These are phyloP conservation scores for Venturia effusa DNA, from an alignment of 2,329 filamentous ascomycete genomes.

Conservation along the genomic window DNA sequence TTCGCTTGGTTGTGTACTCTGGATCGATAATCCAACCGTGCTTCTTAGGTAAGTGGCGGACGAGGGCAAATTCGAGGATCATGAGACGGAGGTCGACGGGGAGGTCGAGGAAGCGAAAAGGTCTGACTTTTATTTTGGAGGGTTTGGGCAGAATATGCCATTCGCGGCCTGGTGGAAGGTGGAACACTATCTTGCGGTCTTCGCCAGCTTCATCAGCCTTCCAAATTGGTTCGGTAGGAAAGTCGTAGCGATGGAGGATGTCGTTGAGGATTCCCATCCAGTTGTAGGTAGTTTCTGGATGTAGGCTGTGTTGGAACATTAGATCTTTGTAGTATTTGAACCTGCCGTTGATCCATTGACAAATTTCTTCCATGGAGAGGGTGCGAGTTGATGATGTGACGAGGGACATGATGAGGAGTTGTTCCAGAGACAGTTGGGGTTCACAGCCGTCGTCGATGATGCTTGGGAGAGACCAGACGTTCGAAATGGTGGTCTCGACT, in stretches of 20 bases:
- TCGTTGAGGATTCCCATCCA: neutral
- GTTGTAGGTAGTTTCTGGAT: neutral
- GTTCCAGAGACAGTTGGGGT: neutral
- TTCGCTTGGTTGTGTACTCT: neutral
- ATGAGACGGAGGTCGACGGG: slow-evolving; percentile 5
- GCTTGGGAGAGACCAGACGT: neutral
- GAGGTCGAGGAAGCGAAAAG: neutral
- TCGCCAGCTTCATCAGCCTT: neutral
- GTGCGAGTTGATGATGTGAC: neutral
- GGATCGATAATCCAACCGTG: slow-evolving; percentile 5
- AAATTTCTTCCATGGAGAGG: neutral
- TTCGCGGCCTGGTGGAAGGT: neutral
- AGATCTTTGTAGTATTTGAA: neutral
- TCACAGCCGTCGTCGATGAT: neutral
- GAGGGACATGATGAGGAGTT: neutral
- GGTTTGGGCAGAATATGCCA: slow-evolving; percentile 6
- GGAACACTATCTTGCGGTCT: neutral
- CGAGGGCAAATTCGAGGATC: neutral
- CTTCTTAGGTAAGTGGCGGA: neutral
- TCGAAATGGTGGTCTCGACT: neutral
- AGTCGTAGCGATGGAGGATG: slow-evolving; percentile 6
- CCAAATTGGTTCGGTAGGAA: neutral
- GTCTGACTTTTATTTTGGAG: neutral
- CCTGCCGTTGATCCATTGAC: slow-evolving; percentile 2
- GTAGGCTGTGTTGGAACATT: neutral